Conservation (phyloP, 495 filamentous ascomycete species). For the Penicillium longicatenatum region DNA sequence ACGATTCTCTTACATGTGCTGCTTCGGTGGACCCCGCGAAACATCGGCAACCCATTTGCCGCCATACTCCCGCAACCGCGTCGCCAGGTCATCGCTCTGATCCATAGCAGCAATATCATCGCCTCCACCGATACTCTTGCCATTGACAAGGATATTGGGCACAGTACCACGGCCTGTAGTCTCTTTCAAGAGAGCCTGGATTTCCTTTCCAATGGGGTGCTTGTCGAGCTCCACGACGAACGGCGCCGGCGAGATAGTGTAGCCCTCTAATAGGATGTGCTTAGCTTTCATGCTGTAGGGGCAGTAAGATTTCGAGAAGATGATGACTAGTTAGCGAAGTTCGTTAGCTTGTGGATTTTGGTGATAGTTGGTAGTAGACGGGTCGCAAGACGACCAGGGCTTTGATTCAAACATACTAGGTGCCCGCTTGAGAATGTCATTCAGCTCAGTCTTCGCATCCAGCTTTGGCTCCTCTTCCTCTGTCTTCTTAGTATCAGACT, state of each 20-base stretch:
- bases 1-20: constrained; percentile 9
- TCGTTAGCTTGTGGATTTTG: constrained; percentile 19
- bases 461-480: constrained; percentile 24
- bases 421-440: constrained; percentile 74
- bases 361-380: background rate
- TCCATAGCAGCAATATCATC: constrained; percentile 82
- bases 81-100: constrained; percentile 63
- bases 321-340: constrained; percentile 64
- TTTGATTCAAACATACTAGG: constrained; percentile 60
- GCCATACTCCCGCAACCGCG: constrained; percentile 71
- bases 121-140: constrained; percentile 85
- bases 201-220: constrained; percentile 67
- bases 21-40: constrained; percentile 18
- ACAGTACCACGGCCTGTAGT: constrained; percentile 83
- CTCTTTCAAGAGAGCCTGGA: constrained; percentile 69
- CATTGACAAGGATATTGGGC: constrained; percentile 87
- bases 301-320: constrained; percentile 95
- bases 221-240: constrained; percentile 90
- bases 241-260: constrained; percentile 78
- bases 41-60: constrained; percentile 67
- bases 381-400: background rate
- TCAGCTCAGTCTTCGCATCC: constrained; percentile 60
- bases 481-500: constrained; percentile 22
- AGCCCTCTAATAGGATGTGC: constrained; percentile 74
- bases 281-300: constrained; percentile 83